Percentiles rank a stretch among this genome's conserved stretches.
These are phyloP conservation scores for Xylaria sp. DNA, from an alignment of 2,329 filamentous ascomycete genomes.

Conservation along the genomic window DNA sequence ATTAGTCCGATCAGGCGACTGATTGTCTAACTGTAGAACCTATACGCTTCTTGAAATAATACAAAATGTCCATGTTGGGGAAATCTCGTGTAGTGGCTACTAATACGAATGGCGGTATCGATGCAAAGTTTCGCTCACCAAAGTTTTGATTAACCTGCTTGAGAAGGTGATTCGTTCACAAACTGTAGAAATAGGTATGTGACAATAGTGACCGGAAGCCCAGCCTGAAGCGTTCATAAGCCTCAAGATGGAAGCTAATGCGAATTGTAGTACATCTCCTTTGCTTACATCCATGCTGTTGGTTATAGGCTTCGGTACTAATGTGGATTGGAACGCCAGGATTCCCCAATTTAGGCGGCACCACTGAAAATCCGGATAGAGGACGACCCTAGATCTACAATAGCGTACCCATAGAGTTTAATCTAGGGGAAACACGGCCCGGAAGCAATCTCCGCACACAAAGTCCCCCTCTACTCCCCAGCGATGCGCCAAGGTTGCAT, in stretches of 20 bases:
- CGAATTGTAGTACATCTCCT: conserved; percentile 18
- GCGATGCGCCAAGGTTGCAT: conserved; percentile 1
- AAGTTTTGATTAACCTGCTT: neutral
- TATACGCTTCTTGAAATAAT: neutral
- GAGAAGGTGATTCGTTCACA: neutral
- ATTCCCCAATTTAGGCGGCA: conserved; percentile 34
- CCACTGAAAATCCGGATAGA: conserved; percentile 19
- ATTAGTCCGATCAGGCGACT: neutral
- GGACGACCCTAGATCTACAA: conserved; percentile 19
- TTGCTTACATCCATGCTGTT: neutral
- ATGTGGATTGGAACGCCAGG: conserved; percentile 6
- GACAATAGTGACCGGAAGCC: conserved; percentile 7
- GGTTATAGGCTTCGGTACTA: neutral
- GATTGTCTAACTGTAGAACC: neutral
- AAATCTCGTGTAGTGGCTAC: neutral
- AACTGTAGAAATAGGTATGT: neutral
- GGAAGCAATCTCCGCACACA: conserved; percentile 35
- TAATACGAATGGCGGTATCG: neutral
- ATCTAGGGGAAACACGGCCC: conserved; percentile 45
- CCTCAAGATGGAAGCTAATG: conserved; percentile 2
- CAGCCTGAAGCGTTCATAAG: conserved; percentile 17
- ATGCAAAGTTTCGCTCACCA: neutral
- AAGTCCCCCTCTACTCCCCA: conserved; percentile 11
- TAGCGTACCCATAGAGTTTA: conserved; percentile 36
- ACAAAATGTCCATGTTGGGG: neutral